phyloP scores from a whole-genome alignment of 2,329 filamentous ascomycete genomes.

The Hymenoscyphus scutula region DNA sequence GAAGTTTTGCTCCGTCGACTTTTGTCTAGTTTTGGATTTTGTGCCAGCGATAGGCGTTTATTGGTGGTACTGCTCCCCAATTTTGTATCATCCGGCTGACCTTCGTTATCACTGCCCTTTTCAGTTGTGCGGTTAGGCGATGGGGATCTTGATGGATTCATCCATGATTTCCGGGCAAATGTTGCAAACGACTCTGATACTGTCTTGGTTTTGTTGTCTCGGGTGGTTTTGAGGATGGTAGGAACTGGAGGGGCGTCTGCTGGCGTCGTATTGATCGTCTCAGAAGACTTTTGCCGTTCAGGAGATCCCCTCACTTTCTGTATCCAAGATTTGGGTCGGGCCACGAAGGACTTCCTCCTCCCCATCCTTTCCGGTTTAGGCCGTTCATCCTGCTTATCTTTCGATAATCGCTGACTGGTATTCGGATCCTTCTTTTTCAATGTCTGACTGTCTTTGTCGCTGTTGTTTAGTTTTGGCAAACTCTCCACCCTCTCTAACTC shows the following conservation, averaged over 20 bases:
- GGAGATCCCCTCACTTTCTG: constrained; percentile 34
- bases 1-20: constrained; percentile 15
- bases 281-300: constrained; percentile 27
- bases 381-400: constrained; percentile 32
- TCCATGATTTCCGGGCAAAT: constrained; percentile 51
- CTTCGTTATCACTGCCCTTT: constrained; percentile 24
- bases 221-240: constrained; percentile 28
- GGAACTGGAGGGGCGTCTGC: constrained; percentile 37
- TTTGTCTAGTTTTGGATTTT: constrained; percentile 27
- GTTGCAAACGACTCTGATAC: constrained; percentile 50
- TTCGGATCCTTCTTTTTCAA: constrained; percentile 23
- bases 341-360: constrained; percentile 36
- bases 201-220: constrained; percentile 42
- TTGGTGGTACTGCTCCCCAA: constrained; percentile 20
- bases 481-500: constrained; percentile 23
- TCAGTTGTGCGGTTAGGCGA: constrained; percentile 39
- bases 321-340: constrained; percentile 38
- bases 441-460: constrained; percentile 15
- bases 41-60: constrained; percentile 21
- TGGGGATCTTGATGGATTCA: constrained; percentile 44
- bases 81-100: constrained; percentile 20
- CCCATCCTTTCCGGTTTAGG: constrained; percentile 31
- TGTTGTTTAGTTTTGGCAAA: constrained; percentile 15
- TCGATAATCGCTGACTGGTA: constrained; percentile 19
- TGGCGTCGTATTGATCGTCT: constrained; percentile 30